Conservation (phyloP, 768 basidiomycete species). For the Tricholoma bakamatsutake region DNA sequence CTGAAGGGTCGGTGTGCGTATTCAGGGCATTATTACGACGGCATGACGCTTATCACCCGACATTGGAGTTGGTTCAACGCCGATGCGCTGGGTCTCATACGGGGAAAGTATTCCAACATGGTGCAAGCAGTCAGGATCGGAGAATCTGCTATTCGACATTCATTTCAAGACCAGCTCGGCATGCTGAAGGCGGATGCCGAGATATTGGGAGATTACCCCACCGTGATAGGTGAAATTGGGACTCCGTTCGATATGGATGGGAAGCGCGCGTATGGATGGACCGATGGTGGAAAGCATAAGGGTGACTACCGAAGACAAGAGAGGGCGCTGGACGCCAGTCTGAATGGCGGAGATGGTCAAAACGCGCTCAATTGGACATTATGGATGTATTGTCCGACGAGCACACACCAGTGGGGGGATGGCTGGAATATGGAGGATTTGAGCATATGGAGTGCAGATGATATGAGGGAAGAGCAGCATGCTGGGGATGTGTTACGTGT, state of each 20-base stretch:
- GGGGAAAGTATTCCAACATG: constrained; percentile 69
- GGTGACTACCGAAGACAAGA: constrained; percentile 79
- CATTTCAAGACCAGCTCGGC: constrained; percentile 76
- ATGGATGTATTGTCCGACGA: constrained; percentile 87
- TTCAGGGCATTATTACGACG: constrained; percentile 91
- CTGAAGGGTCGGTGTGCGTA: constrained; percentile 65
- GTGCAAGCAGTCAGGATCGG: constrained; percentile 78
- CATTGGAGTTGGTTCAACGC: constrained; percentile 97
- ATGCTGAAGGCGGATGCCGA: constrained; percentile 69
- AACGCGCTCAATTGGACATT: constrained; percentile 77
- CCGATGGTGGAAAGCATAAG: constrained; percentile 54
- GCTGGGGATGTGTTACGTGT: constrained; percentile 16
- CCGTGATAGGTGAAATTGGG: constrained; percentile 93
- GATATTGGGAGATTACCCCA: constrained; percentile 71
- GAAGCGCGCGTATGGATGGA: constrained; percentile 80
- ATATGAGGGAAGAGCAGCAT: constrained; percentile 33
- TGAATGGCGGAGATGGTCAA: constrained; percentile 71
- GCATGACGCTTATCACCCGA: constrained; percentile 85
- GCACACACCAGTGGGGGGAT: constrained; percentile 86
- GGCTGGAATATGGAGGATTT: constrained; percentile 97
- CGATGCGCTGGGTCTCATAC: constrained; percentile 86
- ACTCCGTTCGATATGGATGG: constrained; percentile 92
- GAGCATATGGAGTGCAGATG: constrained; percentile 80
- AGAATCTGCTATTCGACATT: constrained; percentile 74
- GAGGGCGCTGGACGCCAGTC: constrained; percentile 80